These are phyloP conservation scores for Malassezia restricta DNA, from an alignment of 1,284 basidiomycete species.

Conservation along the genomic window DNA sequence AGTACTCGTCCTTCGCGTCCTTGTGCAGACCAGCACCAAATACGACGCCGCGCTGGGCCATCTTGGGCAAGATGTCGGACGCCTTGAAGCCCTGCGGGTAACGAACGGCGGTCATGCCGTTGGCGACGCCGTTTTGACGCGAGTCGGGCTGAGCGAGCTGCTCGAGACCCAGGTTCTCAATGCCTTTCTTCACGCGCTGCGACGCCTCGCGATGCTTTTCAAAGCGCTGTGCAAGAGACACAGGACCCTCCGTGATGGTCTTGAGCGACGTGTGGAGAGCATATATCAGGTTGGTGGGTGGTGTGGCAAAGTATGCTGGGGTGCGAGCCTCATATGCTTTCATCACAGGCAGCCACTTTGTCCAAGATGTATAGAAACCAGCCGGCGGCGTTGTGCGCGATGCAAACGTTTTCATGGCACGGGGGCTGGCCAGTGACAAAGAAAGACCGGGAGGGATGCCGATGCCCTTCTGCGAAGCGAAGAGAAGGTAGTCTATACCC, in stretches of 20 bases:
- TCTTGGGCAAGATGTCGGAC: slow-evolving; percentile 42
- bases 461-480: slow-evolving; percentile 88
- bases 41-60: slow-evolving; percentile 61
- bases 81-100: slow-evolving; percentile 40
- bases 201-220: slow-evolving; percentile 63
- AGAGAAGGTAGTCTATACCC: slow-evolving; percentile 78
- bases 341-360: slow-evolving; percentile 44
- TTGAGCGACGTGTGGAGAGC: slow-evolving; percentile 70
- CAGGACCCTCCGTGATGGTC: slow-evolving; percentile 54
- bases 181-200: slow-evolving; percentile 61
- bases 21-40: slow-evolving; percentile 82
- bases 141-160: slow-evolving; percentile 40
- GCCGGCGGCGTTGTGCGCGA: slow-evolving; percentile 59
- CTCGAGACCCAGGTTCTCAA: slow-evolving; percentile 57
- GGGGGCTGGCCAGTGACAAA: slow-evolving; percentile 67
- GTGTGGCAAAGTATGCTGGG: slow-evolving; percentile 41
- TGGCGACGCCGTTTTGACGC: slow-evolving; percentile 28
- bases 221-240: slow-evolving; percentile 68
- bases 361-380: slow-evolving; percentile 66
- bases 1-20: slow-evolving; percentile 62
- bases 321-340: slow-evolving; percentile 44
- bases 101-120: slow-evolving; percentile 44
- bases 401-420: slow-evolving; percentile 66
- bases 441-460: slow-evolving; percentile 88
- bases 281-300: slow-evolving; percentile 80